Evolutionary conservation across 768 basidiomycete genomes (phyloP).

Genomic region (Suillus fuscotomentosus): DNA sequence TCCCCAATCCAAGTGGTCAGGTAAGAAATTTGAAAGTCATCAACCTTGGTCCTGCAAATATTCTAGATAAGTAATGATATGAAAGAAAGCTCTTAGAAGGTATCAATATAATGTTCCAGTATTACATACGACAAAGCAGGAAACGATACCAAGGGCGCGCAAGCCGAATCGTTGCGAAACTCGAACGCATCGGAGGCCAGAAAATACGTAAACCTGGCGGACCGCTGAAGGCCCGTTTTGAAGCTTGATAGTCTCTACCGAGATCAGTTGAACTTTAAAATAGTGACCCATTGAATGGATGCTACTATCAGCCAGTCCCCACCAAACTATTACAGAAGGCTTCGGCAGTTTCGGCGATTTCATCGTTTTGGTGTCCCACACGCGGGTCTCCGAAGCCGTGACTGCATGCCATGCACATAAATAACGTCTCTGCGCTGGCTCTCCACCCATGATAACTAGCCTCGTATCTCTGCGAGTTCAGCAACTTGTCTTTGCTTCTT

Average conservation of each 20-base stretch:
- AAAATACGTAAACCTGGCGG: not conserved
- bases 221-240: not conserved
- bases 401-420: not conserved
- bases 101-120: not conserved
- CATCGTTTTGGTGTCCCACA: not conserved
- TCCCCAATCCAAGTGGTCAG: not conserved
- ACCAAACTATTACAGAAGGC: not conserved
- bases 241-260: too few relatives aligned
- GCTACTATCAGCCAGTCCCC: too few relatives aligned
- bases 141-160: too few relatives aligned
- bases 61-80: not conserved
- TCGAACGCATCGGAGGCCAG: too few relatives aligned
- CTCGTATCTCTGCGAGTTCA: not conserved
- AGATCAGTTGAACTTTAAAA: too few relatives aligned
- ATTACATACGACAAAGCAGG: not conserved
- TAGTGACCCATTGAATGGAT: not conserved
- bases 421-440: not conserved
- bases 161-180: too few relatives aligned
- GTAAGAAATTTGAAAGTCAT: not conserved
- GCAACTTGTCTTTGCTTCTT: not conserved
- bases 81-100: not conserved
- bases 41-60: not conserved
- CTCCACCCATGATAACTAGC: not conserved
- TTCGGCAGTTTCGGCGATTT: conserved; percentile 1
- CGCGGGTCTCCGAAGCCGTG: not conserved